Base-by-base conservation (phyloP, 75 land plant species). In the Pseudotsuga menziesii region DNA sequence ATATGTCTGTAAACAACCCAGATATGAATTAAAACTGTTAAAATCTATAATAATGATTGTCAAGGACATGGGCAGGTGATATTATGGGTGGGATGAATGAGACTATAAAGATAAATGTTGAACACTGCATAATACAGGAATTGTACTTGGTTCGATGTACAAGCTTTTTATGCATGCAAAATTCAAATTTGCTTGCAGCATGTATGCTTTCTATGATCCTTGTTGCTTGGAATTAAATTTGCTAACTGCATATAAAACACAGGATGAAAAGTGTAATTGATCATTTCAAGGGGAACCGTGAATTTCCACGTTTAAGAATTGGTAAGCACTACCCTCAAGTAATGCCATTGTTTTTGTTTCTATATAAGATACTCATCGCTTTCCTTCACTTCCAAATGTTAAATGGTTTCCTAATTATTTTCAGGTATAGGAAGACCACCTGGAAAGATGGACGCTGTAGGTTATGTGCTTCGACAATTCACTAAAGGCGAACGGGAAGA, bases 401-500 rank as follows among this genome's bases (percentile, higher is more conserved):
- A 41, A 16, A 77, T 77, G 25, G 41, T 26, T 64, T 41, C 4
- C 58, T 25, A 4, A 4, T 74, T n/a, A 67, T 32, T 66, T 52
- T 22, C 74, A 96, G 99, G 99, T 32, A 92, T 97, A 70, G 99
- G 98, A 23, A 73, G 99, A 76, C 99, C 99, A 36, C 93, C 95
- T 26, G 98, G 99, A 52, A 92, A 87, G 61, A 97, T 97, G 99
- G 95, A 91, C 76, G 61, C 93, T 67, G 87, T 60, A 27, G 80
- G 76, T 29, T 97, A 82, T 85, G 99, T 97, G 79, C 82, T 97
- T 9, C 90, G 89, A 62, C 89, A 88, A 19, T 97, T 97, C 82
- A 92, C 76, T 61, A 83, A 79, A 60, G 78, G 78, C 70, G 99
- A 97, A 84, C 78, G 87, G 56, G 79, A 88, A 83, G 99, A 97